phyloP scores from a whole-genome alignment of 371 early-diverging fungal genomes.

The Actinomucor elegans region DNA sequence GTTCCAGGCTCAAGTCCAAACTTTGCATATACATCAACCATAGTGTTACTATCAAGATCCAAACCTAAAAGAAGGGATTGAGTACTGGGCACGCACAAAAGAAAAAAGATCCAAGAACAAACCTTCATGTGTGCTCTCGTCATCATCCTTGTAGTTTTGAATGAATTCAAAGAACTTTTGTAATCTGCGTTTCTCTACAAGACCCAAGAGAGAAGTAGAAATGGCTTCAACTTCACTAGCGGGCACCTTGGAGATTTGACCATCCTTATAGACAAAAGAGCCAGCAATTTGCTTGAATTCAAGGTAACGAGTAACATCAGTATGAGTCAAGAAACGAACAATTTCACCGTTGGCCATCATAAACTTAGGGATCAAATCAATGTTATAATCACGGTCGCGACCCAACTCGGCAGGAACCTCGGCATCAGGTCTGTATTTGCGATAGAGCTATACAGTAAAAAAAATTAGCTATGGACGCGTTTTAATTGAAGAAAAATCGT shows the following conservation, averaged over 20 bases:
- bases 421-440: constrained; percentile 78
- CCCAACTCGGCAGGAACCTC: constrained; percentile 73
- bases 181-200: constrained; percentile 95
- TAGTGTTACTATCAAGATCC: constrained; percentile 74
- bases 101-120: background rate
- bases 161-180: constrained; percentile 98
- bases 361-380: constrained; percentile 99
- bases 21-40: constrained; percentile 88
- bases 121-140: constrained; percentile 81
- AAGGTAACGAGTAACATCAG: constrained; percentile 97
- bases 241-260: constrained; percentile 93
- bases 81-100: background rate
- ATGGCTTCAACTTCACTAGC: constrained; percentile 90
- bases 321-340: constrained; percentile 85
- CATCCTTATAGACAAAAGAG: constrained; percentile 92
- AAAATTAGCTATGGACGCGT: too few species aligned
- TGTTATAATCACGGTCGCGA: constrained; percentile 93
- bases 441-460: constrained; percentile 76
- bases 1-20: constrained; percentile 94
- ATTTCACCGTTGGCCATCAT: constrained; percentile 98
- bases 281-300: constrained; percentile 98
- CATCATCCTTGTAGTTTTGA: constrained; percentile 79
- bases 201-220: constrained; percentile 84
- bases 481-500: too few species aligned
- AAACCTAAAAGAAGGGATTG: constrained; percentile 39